Base-by-base conservation (phyloP, 305 asterid genomes). In the Fraxinus platypoda region DNA sequence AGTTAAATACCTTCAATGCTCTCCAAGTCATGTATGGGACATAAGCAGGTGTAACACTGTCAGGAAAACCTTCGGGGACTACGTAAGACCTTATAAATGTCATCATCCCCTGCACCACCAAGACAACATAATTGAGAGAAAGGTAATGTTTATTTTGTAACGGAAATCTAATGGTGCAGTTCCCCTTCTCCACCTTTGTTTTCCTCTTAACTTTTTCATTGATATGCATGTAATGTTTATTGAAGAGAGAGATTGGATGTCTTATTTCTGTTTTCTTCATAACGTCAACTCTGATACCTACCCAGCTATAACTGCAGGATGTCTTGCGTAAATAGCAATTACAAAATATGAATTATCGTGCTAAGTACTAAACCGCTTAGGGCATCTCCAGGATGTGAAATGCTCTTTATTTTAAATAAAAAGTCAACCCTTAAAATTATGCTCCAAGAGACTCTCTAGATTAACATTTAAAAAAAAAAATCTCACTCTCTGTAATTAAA, bases 11-110 rank as follows among this genome's bases (percentile, higher is more conserved):
- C 98, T 93, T 92, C 66, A 95, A 86, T 77, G 98, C 98, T 85
- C 98, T 92, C 98, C 98, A 95, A 57, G 91, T 90, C 98, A 95
- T 95, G 89, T 95, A 95, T 5, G 98, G 98, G 77, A 93, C 99
- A 86, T 96, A 96, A 70, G 98, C 94, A 80, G 98, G 97, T 4
- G 93, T 81, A 33, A 96, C 98, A 8, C 97, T 90, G 78, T 92
- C 94, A 2, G 99, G 99, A 88, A 96, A 96, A 62, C 99, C 98
- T 89, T 96, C 98, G 6, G 99, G 99, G 59, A 96, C 97, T 19
- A 94, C 99, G 31, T 96, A 96, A n/a, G 99, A 93, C 87, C 94
- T 90, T 73, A 96, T 71, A 80, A 96, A 94, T 21, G 94, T 76
- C 89, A 89, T 80, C 88, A 93, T 83, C 84, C 90, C 99, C 99